phyloP scores from a whole-genome alignment of 2,329 filamentous ascomycete genomes.

The Aspergillus texensis region DNA sequence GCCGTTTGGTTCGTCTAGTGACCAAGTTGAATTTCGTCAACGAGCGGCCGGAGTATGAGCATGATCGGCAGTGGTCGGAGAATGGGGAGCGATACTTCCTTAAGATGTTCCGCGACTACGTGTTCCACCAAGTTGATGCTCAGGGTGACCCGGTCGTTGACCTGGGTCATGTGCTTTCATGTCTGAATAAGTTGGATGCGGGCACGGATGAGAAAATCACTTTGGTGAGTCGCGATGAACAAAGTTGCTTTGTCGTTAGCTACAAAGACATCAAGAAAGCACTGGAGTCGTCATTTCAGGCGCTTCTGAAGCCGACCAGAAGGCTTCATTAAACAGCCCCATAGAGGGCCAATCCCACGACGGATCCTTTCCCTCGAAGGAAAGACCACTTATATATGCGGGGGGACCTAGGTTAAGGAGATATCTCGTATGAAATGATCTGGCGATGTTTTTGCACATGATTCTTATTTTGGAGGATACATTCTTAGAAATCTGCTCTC shows the following conservation, averaged over 20 bases:
- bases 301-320: conserved; percentile 51
- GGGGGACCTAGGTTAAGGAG: not conserved
- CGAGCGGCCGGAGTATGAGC: conserved; percentile 83
- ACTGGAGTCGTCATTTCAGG: conserved; percentile 63
- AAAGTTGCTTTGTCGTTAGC: conserved; percentile 82
- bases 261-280: conserved; percentile 83
- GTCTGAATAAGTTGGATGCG: conserved; percentile 89
- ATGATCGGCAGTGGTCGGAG: conserved; percentile 81
- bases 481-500: not conserved
- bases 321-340: conserved; percentile 34
- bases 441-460: conserved; percentile 2
- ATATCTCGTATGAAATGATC: not conserved
- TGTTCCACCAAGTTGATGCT: conserved; percentile 92
- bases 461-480: not conserved
- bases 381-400: conserved; percentile 12
- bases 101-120: conserved; percentile 94
- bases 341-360: not conserved
- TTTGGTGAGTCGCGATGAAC: conserved; percentile 85
- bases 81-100: conserved; percentile 89
- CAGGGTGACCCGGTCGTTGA: conserved; percentile 82
- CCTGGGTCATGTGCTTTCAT: conserved; percentile 82
- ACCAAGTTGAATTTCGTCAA: conserved; percentile 87
- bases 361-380: not conserved
- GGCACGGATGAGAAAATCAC: conserved; percentile 84
- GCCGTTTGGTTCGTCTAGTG: conserved; percentile 74